phyloP scores from a whole-genome alignment of 345 rosid genomes.

The Linum trigynum region DNA sequence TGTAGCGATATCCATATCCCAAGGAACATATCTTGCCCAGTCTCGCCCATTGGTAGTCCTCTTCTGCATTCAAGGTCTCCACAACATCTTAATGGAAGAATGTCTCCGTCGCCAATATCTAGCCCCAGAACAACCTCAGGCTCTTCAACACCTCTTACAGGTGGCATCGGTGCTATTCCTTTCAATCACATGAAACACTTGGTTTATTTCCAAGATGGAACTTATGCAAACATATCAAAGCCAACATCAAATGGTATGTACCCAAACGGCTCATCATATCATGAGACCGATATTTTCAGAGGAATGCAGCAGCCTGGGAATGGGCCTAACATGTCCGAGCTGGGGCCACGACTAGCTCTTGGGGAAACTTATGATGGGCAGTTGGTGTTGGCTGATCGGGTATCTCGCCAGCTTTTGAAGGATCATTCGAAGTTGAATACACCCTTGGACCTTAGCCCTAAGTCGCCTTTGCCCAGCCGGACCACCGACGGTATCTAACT shows the following conservation, averaged over 20 bases:
- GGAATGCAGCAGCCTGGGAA: conserved; percentile 26
- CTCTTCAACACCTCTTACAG: conserved; percentile 49
- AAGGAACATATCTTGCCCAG: conserved; percentile 52
- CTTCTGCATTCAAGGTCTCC: conserved; percentile 45
- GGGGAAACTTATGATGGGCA: conserved; percentile 36
- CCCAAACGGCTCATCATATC: conserved; percentile 25
- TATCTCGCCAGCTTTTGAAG: conserved; percentile 40
- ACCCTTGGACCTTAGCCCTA: conserved; percentile 39
- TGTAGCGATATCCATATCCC: conserved; percentile 40
- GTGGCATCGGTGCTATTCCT: conserved; percentile 42
- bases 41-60: conserved; percentile 58
- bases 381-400: conserved; percentile 46
- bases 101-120: conserved; percentile 58
- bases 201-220: conserved; percentile 35
- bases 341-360: conserved; percentile 21
- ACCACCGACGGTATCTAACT: conserved; percentile 20
- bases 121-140: conserved; percentile 55
- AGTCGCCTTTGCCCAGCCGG: conserved; percentile 29
- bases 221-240: conserved; percentile 30
- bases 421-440: conserved; percentile 35
- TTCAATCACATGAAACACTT: conserved; percentile 36
- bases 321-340: conserved; percentile 36
- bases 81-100: conserved; percentile 41
- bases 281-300: conserved; percentile 35
- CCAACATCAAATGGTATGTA: conserved; percentile 26